A percentile compares a stretch with the other conserved stretches of the same genome.
Conservation (phyloP, 768 basidiomycete species). For the Dioszegia hungarica region DNA sequence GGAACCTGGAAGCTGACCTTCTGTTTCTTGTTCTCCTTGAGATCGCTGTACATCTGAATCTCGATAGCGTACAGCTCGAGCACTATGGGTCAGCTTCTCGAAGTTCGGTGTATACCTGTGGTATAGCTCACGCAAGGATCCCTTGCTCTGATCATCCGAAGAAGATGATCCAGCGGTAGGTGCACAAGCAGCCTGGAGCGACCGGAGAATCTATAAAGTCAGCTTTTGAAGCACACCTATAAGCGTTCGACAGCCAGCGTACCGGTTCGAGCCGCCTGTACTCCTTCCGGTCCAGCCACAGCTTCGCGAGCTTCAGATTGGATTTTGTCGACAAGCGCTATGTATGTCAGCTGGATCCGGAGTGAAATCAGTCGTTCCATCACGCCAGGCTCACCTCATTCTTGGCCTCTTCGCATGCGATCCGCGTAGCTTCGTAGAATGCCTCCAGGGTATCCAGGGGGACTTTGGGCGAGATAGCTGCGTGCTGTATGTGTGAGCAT, state of each 20-base stretch:
- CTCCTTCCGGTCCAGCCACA: conserved; percentile 95
- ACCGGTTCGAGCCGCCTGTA: conserved; percentile 78
- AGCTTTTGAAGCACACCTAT: conserved; percentile 1
- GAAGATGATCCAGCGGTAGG: conserved; percentile 38
- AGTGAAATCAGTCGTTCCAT: neutral
- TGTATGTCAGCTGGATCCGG: neutral
- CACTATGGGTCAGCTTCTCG: conserved; percentile 49
- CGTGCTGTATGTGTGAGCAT: conserved; percentile 35
- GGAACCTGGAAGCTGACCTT: conserved; percentile 60
- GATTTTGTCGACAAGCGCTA: conserved; percentile 92
- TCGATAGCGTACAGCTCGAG: conserved; percentile 97
- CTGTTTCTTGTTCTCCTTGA: conserved; percentile 88
- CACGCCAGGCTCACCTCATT: conserved; percentile 66
- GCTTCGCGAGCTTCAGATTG: conserved; percentile 91
- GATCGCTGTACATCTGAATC: conserved; percentile 99
- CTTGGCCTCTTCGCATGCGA: conserved; percentile 84
- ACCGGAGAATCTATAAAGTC: conserved; percentile 37
- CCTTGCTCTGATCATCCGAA: conserved; percentile 68
- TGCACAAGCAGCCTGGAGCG: conserved; percentile 43
- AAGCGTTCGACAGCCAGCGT: conserved; percentile 12
- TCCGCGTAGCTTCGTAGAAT: conserved; percentile 91
- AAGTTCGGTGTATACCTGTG: no score
- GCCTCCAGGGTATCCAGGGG: conserved; percentile 79
- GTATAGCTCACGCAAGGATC: conserved; percentile 65
- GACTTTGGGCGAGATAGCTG: conserved; percentile 43